A percentile compares a stretch with the other conserved stretches of the same genome.
These are phyloP conservation scores for Zelonia costaricensis DNA, from an alignment of 208 protist species.

Conservation along the genomic window DNA sequence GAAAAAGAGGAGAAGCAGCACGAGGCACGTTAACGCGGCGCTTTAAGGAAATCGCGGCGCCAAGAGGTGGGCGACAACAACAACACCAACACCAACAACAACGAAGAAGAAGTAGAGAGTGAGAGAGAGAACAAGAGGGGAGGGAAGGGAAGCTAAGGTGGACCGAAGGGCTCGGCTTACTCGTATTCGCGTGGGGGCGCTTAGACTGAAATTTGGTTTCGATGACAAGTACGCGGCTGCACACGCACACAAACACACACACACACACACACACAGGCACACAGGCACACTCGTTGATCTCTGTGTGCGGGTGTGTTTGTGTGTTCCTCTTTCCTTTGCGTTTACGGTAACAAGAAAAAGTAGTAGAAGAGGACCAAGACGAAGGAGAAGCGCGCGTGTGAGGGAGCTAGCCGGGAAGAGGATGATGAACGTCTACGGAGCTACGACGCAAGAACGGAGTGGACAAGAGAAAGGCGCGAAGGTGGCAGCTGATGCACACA, in stretches of 20 bases:
- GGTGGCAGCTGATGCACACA: neutral
- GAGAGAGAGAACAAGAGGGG: neutral
- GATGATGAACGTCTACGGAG: no score
- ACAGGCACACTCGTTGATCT: no score
- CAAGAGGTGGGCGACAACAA: neutral
- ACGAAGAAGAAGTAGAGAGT: conserved; percentile 4
- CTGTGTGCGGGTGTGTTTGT: no score
- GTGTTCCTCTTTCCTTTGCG: no score
- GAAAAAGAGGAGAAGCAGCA: conserved; percentile 4
- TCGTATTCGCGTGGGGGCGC: neutral
- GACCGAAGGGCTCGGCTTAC: neutral
- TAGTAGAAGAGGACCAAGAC: no score
- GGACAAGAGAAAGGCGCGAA: no score
- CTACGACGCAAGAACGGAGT: no score
- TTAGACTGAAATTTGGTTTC: neutral
- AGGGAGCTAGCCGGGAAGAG: no score
- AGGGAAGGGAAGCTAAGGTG: neutral
- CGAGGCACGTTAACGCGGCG: neutral
- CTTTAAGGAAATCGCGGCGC: neutral
- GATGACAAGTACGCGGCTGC: neutral
- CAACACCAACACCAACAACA: neutral
- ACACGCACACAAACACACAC: neutral
- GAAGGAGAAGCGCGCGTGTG: no score
- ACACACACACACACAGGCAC: neutral
- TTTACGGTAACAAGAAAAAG: no score